Percentiles rank a stretch among this genome's conserved stretches.
phyloP scores from a whole-genome alignment of 768 basidiomycete genomes.

The Trametes cingulata region DNA sequence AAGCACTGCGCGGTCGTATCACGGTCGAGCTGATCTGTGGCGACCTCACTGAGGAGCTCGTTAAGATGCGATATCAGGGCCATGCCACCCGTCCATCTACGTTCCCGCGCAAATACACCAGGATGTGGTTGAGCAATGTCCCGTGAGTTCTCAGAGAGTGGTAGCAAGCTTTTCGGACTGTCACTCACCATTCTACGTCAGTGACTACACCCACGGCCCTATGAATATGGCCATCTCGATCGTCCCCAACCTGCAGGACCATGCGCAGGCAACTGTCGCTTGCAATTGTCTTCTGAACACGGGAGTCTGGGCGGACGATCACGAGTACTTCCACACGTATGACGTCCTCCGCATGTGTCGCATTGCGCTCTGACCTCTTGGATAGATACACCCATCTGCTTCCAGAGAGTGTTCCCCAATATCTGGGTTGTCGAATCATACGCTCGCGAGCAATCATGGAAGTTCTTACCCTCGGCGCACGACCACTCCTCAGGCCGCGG shows the following conservation, averaged over 20 bases:
- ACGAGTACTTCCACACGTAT: conserved; percentile 35
- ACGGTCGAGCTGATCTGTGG: conserved; percentile 34
- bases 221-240: conserved; percentile 31
- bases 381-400: conserved; percentile 35
- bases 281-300: conserved; percentile 35
- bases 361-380: background rate
- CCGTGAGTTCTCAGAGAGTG: conserved; percentile 23
- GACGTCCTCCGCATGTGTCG: background rate
- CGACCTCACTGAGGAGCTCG: conserved; percentile 33
- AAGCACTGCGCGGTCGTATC: conserved; percentile 26
- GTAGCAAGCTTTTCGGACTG: background rate
- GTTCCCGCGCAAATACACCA: conserved; percentile 35
- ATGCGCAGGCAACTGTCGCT: conserved; percentile 28
- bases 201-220: conserved; percentile 37
- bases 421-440: conserved; percentile 30
- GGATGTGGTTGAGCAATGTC: conserved; percentile 39
- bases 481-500: conserved; percentile 5
- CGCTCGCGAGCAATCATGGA: conserved; percentile 25
- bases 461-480: background rate
- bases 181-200: conserved; percentile 1
- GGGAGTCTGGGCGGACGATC: conserved; percentile 28
- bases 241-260: conserved; percentile 30
- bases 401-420: conserved; percentile 32
- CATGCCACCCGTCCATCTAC: conserved; percentile 27
- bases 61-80: conserved; percentile 30